phyloP scores from a whole-genome alignment of 169 alveolate species.

The Plasmodium reichenowi region DNA sequence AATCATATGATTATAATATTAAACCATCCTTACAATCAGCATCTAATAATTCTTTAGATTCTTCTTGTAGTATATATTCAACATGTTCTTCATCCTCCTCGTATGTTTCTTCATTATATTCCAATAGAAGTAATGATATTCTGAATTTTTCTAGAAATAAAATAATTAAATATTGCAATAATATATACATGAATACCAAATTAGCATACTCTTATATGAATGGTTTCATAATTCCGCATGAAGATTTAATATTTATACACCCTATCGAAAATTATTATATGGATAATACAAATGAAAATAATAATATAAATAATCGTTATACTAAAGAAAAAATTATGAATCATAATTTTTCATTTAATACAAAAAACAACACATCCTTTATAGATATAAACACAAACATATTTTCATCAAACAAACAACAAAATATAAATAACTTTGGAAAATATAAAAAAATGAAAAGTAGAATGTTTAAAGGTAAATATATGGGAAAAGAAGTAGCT shows the following conservation, averaged over 20 bases:
- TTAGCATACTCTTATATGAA: conserved; percentile 52
- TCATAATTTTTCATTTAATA: not conserved
- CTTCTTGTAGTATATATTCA: conserved; percentile 9
- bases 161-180: conserved; percentile 42
- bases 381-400: not conserved
- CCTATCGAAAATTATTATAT: conserved; percentile 40
- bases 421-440: not conserved
- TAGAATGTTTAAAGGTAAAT: conserved; percentile 69
- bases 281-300: not conserved
- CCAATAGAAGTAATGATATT: conserved; percentile 11
- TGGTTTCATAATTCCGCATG: conserved; percentile 69
- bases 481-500: conserved; percentile 78
- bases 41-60: conserved; percentile 9
- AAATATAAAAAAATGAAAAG: conserved; percentile 27
- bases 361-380: not conserved
- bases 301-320: not conserved
- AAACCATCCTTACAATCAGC: conserved; percentile 7
- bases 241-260: conserved; percentile 48
- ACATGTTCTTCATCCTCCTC: conserved; percentile 25
- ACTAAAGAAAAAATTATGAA: not conserved
- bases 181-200: conserved; percentile 47
- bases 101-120: conserved; percentile 36
- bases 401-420: too few species aligned
- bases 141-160: conserved; percentile 13
- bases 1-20: not conserved